Conservation (phyloP, 2,329 filamentous ascomycete species). For the Nemania diffusa region DNA sequence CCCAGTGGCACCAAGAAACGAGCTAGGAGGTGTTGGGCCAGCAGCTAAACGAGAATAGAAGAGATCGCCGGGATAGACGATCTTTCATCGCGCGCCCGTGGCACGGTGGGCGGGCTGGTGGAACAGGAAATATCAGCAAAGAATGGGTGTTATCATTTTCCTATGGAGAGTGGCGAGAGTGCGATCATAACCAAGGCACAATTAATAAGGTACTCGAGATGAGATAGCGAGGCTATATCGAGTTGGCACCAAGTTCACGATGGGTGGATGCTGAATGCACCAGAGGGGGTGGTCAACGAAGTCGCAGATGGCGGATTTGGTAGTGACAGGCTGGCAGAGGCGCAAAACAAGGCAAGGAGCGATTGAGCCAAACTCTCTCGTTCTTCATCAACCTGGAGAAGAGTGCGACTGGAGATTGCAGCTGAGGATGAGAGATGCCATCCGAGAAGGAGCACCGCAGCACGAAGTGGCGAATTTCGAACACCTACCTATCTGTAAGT, state of each 20-base stretch:
- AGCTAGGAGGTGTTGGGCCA: background rate
- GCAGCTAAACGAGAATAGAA: slow-evolving; percentile 7
- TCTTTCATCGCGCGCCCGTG: slow-evolving; percentile 18
- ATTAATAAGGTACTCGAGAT: background rate
- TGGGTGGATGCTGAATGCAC: too few relatives aligned
- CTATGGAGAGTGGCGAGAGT: slow-evolving; percentile 6
- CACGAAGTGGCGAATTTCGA: background rate
- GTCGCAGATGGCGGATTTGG: slow-evolving; percentile 20
- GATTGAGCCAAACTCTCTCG: background rate
- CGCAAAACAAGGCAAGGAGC: slow-evolving; percentile 9
- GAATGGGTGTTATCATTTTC: slow-evolving; percentile 32
- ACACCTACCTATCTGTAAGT: too few relatives aligned
- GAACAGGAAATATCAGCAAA: slow-evolving; percentile 23
- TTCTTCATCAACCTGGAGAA: slow-evolving; percentile 9
- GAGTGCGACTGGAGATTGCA: background rate
- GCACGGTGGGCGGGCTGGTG: slow-evolving; percentile 8
- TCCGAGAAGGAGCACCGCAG: slow-evolving; percentile 17
- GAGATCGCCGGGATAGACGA: slow-evolving; percentile 13
- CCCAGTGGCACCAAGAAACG: slow-evolving; percentile 11
- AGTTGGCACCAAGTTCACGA: slow-evolving; percentile 5
- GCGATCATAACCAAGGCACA: slow-evolving; percentile 21
- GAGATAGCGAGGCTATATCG: background rate
- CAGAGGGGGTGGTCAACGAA: slow-evolving; percentile 2
- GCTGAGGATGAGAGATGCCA: slow-evolving; percentile 2
- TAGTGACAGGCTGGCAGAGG: slow-evolving; percentile 11